Evolutionary conservation across 371 early-diverging fungal genomes (phyloP), one percentile per base, ranked within the genome.

Genomic region (Zopfochytrium polystomum): DNA sequence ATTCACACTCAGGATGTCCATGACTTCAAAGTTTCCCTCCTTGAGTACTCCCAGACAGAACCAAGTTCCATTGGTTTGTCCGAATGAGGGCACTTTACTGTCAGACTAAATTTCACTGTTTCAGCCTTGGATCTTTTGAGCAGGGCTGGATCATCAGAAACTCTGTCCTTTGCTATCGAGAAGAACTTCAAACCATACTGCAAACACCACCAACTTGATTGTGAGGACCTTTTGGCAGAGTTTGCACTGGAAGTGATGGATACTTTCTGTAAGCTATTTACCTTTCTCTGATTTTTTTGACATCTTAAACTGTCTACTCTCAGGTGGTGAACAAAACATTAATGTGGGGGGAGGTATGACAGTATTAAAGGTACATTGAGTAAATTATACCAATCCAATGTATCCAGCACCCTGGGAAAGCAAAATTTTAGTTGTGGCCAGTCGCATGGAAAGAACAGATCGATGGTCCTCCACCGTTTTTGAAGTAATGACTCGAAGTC

Each of bases 171-270:
- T 1, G 77, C 79, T 2, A 67, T 83, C 42, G 59, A 60, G 25
- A 58, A 55, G 9, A 78, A 80, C 43, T 72, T 83, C 49, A 32
- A 60, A 25, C 79, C 78, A 0, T 85, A 79, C 51, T 64, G 74
- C 7, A 56, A 23, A n/a, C 62, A 70, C 1, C 72, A 83, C 56
- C 52, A 46, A 11, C 67, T 85, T 22, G 63, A 68, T 29, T 52
- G 61, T 22, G 70, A 78, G 44, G 62, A 63, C 18, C 52, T 82
- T 0, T 53, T 82, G 22, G 43, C 42, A 6, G 74, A 77, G 6
- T 84, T 81, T 53, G 77, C 79, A 60, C 27, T 67, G 6, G 75
- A 67, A n/a, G 49, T 74, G 27, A 77, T 85, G 76, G 74, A 79
- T 49, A 32, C 45, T 1, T 33, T 35, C 15, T 48, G 52, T 52